phyloP scores from a whole-genome alignment of 306 rosid genomes.

The Arachis stenosperma region DNA sequence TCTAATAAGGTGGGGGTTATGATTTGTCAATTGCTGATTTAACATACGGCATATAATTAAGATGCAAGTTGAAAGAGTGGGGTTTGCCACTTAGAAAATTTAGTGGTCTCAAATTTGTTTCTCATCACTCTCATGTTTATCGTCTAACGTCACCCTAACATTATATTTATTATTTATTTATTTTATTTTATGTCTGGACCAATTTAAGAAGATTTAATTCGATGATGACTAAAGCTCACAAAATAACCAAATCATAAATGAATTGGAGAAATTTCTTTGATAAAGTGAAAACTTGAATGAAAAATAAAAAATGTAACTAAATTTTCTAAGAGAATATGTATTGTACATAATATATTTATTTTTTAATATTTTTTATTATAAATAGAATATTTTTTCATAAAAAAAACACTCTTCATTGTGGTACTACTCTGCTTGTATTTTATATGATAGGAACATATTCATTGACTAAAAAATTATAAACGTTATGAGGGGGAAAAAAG shows the following conservation, averaged over 20 bases:
- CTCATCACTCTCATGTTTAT: not conserved
- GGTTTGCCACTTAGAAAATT: conserved; percentile 8
- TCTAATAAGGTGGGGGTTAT: not conserved
- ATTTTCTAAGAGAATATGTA: too few species aligned
- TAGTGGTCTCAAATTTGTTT: conserved; percentile 2
- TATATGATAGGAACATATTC: too few species aligned
- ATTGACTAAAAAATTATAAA: too few species aligned
- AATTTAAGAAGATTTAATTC: not conserved
- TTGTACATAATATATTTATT: too few species aligned
- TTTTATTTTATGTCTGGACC: too few species aligned
- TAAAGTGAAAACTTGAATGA: too few species aligned
- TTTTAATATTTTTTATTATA: too few species aligned
- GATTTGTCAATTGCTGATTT: conserved; percentile 21
- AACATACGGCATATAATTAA: not conserved
- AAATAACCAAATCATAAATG: not conserved
- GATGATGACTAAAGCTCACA: not conserved
- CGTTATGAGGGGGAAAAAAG: not conserved
- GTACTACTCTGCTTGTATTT: too few species aligned
- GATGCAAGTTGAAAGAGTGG: conserved; percentile 19
- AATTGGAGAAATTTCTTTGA: too few species aligned
- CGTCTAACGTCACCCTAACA: conserved; percentile 24
- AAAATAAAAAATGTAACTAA: too few species aligned
- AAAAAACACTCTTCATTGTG: too few species aligned
- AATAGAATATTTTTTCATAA: too few species aligned
- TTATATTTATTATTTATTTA: not conserved